Conservation (phyloP, 495 filamentous ascomycete genomes). For the Tuber brumale region DNA sequence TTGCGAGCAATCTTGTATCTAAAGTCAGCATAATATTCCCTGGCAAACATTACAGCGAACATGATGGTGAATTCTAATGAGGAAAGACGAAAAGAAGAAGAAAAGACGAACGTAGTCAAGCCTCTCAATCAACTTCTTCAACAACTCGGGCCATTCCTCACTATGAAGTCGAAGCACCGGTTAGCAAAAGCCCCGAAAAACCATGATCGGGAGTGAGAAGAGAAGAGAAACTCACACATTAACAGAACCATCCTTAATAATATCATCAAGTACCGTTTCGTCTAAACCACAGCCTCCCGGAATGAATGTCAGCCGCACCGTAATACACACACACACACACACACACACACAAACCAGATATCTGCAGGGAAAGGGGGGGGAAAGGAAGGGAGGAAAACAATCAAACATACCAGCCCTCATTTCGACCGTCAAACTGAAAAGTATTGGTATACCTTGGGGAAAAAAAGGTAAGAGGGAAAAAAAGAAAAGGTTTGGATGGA, state of each 20-base stretch:
- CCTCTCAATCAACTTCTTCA: slow-evolving; percentile 28
- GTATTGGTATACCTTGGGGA: not conserved
- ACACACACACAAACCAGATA: not conserved
- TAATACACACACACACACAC: not conserved
- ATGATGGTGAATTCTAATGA: not conserved
- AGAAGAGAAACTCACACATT: slow-evolving; percentile 27
- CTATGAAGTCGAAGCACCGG: slow-evolving; percentile 11
- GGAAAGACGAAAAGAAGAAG: not conserved
- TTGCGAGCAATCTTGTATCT: slow-evolving; percentile 27
- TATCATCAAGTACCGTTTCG: slow-evolving; percentile 36
- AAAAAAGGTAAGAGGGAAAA: too few relatives aligned
- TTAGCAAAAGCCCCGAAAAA: slow-evolving; percentile 1
- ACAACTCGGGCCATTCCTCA: slow-evolving; percentile 36
- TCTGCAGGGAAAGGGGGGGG: not conserved
- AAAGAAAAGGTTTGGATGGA: not conserved
- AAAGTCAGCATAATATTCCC: slow-evolving; percentile 7
- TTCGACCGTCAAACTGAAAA: not conserved
- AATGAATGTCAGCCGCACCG: not conserved
- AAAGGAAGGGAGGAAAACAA: not conserved
- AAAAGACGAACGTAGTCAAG: slow-evolving; percentile 32
- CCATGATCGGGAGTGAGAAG: not conserved
- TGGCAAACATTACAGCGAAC: not conserved
- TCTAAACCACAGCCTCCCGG: slow-evolving; percentile 14
- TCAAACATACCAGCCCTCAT: slow-evolving; percentile 4
- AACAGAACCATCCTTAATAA: slow-evolving; percentile 35